These are phyloP conservation scores for Cercospora canescens DNA, from an alignment of 2,329 filamentous ascomycete species.

Conservation along the genomic window DNA sequence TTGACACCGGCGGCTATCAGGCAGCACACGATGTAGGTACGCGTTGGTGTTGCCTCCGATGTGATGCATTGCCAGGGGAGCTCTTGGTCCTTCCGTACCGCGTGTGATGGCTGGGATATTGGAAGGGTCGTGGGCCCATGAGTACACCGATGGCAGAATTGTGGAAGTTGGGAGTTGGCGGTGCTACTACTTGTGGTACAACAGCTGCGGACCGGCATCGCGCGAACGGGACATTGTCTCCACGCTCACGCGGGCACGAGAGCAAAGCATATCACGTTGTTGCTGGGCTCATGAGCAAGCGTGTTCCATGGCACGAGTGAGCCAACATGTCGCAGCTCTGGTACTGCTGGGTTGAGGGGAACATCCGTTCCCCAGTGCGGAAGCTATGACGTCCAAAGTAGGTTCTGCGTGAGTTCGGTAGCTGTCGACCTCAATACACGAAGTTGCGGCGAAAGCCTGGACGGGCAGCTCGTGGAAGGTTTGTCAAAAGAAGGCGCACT, in stretches of 20 bases:
- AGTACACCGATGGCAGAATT: not conserved
- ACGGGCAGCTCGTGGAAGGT: constrained; percentile 1
- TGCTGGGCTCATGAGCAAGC: not conserved
- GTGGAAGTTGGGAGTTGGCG: not conserved
- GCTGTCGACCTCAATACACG: not conserved
- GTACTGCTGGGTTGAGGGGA: not conserved
- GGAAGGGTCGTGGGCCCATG: not conserved
- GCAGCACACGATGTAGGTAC: not conserved
- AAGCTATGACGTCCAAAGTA: constrained; percentile 8
- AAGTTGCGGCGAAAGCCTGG: constrained; percentile 13
- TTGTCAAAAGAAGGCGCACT: not conserved
- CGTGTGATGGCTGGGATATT: not conserved
- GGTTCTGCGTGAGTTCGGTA: constrained; percentile 11
- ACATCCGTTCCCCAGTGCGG: not conserved
- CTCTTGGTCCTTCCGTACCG: not conserved
- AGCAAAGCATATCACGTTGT: not conserved
- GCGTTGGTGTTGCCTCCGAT: not conserved
- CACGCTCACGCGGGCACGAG: not conserved
- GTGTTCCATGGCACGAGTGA: constrained; percentile 5
- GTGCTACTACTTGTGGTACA: not conserved
- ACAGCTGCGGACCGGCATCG: not conserved
- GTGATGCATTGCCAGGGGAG: not conserved
- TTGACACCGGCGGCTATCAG: not conserved
- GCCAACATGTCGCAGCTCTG: constrained; percentile 3
- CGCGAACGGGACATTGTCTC: not conserved